Percentiles rank a stretch among this genome's conserved stretches.
These are phyloP conservation scores for Aquilaria yunnanensis DNA, from an alignment of 345 rosid genomes.

Conservation along the genomic window DNA sequence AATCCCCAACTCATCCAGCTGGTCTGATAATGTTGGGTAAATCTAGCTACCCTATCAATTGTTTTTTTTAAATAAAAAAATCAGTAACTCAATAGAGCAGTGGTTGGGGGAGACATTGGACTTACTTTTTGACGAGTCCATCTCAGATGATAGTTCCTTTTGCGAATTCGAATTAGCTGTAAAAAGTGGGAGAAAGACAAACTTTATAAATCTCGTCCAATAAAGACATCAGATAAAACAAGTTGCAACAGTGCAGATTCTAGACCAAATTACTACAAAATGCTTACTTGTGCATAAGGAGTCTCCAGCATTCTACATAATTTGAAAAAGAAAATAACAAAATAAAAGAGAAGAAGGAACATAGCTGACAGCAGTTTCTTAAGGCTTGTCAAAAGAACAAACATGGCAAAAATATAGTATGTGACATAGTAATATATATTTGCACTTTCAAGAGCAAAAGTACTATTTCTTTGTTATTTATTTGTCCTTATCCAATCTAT, in stretches of 20 bases:
- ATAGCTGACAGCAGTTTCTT: no score
- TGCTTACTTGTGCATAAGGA: not conserved
- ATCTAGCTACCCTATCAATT: constrained; percentile 14
- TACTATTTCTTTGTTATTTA: no score
- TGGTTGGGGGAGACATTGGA: not conserved
- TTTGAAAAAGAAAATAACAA: not conserved
- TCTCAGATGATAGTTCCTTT: constrained; percentile 40
- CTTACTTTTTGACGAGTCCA: constrained; percentile 71
- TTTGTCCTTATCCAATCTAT: no score
- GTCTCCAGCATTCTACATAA: not conserved
- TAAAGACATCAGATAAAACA: not conserved
- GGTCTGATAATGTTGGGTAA: constrained; percentile 8
- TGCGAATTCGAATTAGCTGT: constrained; percentile 42
- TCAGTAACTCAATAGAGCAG: not conserved
- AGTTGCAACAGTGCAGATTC: not conserved
- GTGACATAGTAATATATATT: no score
- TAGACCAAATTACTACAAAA: not conserved
- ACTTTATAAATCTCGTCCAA: not conserved
- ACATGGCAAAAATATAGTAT: no score
- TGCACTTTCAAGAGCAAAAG: no score
- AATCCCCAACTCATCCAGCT: constrained; percentile 17
- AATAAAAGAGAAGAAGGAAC: not conserved
- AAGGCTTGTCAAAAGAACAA: no score
- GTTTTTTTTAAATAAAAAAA: constrained; percentile 4
- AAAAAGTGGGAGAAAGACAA: constrained; percentile 6